Base-by-base conservation (phyloP, 768 basidiomycete species). In the Mycena belliarum region DNA sequence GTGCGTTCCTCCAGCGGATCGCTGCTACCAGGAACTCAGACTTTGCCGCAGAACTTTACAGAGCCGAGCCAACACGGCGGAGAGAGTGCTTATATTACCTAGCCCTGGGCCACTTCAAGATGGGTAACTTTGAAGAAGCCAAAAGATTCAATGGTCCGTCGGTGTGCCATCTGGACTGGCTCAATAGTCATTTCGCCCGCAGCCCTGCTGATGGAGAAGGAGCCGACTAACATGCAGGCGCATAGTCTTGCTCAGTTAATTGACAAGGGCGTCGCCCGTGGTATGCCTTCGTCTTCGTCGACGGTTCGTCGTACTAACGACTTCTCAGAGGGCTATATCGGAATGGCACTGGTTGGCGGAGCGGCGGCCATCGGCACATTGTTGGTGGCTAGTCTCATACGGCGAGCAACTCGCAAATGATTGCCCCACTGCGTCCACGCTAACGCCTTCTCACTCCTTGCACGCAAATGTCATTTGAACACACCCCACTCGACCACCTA, bases 61-160 rank as follows among this genome's bases (percentile, higher is more conserved):
- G 93, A 25, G 79, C 85, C 16, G 95, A 97, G 60, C 89, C 95
- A 6, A 72, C 85, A 21, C 83, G 96, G 63, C 82, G 97, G 60
- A 79, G 96, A 75, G 97, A 98, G 74, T 98, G 96, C 66, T 75
- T 98, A 33, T 99, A 98, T 69, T 99, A 98, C 75, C 86, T 99
- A 24, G 93, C 95, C 4, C 79, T 98, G 15, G 97, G 97, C 0
- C 87, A 98, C 72, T 98, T 93, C 75, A 98, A 98, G 80, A 89
- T 98, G 83, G 87, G 88, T 12, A 95, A 98, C 70, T 98, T 89
- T 70, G 89, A 91, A 20, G 92, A 98, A 67, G 93, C 95, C 2
- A 88, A 83, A 73, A 87, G 83, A 60, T 99, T 97, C 72, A 98
- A 98, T 71, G 87, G 96, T 97, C 47, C 59, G 96, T 97, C 47